A percentile compares a stretch with the other conserved stretches of the same genome.
Evolutionary conservation across 164 flowering plant genomes (phyloP).

Genomic region (Protea cynaroides): DNA sequence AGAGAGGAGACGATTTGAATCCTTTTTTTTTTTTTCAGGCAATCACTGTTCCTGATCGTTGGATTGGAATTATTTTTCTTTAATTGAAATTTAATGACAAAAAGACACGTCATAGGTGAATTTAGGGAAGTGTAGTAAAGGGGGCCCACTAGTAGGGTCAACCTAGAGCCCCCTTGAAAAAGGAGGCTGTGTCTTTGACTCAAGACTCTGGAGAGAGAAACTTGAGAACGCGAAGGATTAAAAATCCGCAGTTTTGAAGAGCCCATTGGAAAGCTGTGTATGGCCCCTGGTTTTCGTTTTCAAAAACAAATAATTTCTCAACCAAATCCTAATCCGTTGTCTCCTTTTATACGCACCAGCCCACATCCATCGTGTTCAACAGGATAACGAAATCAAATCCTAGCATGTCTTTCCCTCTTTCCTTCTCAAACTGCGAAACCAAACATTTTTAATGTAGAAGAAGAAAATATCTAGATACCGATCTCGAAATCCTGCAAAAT

Average conservation of each 20-base stretch:
- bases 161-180: no score
- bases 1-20: no score
- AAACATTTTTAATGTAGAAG: not conserved
- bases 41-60: no score
- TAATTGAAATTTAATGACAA: no score
- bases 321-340: not conserved
- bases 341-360: not conserved
- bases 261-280: not conserved
- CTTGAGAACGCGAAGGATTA: no score
- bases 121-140: no score
- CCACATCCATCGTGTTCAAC: not conserved
- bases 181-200: no score
- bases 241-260: not conserved
- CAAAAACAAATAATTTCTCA: not conserved
- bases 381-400: not conserved
- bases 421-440: not conserved
- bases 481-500: not conserved
- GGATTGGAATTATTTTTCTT: no score
- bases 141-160: no score
- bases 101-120: no score
- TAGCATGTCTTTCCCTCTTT: not conserved
- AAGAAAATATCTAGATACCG: not conserved
- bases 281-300: not conserved
- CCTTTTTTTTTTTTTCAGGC: no score
- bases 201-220: no score